Evolutionary conservation across 768 basidiomycete species (phyloP).

Genomic region (Solioccasus polychromus): DNA sequence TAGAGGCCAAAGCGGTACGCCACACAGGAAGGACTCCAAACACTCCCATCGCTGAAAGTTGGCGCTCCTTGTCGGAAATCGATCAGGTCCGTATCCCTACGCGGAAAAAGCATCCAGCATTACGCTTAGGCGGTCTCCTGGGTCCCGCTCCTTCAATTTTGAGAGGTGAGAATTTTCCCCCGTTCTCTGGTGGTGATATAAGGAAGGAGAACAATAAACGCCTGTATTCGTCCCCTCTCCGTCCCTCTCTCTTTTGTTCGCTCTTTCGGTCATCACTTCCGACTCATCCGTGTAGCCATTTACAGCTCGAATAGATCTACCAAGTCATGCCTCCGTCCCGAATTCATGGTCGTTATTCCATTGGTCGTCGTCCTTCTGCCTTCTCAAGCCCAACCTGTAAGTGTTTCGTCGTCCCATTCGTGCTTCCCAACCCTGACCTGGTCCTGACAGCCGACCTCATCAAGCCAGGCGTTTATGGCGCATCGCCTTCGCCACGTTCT

Average conservation of each 20-base stretch:
- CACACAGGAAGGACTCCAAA: slow-evolving; percentile 16
- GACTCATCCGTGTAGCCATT: slow-evolving; percentile 18
- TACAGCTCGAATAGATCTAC: slow-evolving; percentile 29
- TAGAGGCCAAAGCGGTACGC: no score
- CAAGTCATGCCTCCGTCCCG: slow-evolving; percentile 17
- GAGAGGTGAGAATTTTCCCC: no score
- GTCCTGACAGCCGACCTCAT: slow-evolving; percentile 34
- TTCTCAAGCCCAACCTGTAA: slow-evolving; percentile 28
- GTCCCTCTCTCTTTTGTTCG: background rate
- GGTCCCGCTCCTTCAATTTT: slow-evolving; percentile 12
- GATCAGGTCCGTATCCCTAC: no score
- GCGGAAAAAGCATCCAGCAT: no score
- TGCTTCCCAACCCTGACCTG: background rate
- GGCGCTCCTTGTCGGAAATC: background rate
- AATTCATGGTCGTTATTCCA: slow-evolving; percentile 26
- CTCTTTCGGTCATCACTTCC: slow-evolving; percentile 17
- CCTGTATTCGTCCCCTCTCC: no score
- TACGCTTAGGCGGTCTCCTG: no score
- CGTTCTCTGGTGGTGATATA: slow-evolving; percentile 24
- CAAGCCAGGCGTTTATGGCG: slow-evolving; percentile 55
- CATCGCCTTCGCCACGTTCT: slow-evolving; percentile 40
- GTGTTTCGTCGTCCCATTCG: background rate
- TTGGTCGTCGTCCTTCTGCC: slow-evolving; percentile 41
- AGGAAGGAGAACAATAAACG: slow-evolving; percentile 30
- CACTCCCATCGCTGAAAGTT: slow-evolving; percentile 1